Conservation (phyloP, 495 filamentous ascomycete genomes). For the Hypoxylon subgilvum region DNA sequence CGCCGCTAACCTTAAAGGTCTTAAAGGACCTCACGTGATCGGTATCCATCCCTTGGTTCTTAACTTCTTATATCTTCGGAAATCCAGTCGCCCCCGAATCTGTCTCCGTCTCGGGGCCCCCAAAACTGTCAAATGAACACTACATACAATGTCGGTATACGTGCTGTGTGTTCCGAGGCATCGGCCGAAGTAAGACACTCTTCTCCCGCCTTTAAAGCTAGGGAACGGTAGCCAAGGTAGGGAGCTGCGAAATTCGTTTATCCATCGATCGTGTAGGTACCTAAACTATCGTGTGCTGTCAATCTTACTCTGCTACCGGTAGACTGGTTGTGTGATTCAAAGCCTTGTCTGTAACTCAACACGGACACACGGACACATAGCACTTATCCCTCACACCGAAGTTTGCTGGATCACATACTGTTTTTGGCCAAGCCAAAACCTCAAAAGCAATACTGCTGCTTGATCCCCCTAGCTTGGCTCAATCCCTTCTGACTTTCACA, state of each 20-base stretch:
- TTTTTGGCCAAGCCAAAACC: neutral
- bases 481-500: neutral
- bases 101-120: slow-evolving; percentile 23
- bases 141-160: neutral
- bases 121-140: slow-evolving; percentile 7
- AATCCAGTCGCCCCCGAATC: slow-evolving; percentile 23
- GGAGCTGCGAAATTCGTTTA: neutral
- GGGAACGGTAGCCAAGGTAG: too few relatives aligned
- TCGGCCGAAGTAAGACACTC: too few relatives aligned
- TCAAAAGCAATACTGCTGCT: neutral
- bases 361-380: neutral
- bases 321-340: neutral
- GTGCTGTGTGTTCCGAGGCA: too few relatives aligned
- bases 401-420: slow-evolving; percentile 3
- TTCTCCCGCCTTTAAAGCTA: too few relatives aligned
- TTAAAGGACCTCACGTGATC: slow-evolving; percentile 33
- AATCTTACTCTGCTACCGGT: neutral
- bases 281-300: neutral
- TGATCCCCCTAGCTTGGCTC: neutral
- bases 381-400: neutral
- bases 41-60: neutral
- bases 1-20: too few relatives aligned
- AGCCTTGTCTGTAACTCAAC: neutral
- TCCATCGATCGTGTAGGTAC: neutral
- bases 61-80: slow-evolving; percentile 19